phyloP scores from a whole-genome alignment of 2,329 filamentous ascomycete species.

The Diaporthe caulivora region DNA sequence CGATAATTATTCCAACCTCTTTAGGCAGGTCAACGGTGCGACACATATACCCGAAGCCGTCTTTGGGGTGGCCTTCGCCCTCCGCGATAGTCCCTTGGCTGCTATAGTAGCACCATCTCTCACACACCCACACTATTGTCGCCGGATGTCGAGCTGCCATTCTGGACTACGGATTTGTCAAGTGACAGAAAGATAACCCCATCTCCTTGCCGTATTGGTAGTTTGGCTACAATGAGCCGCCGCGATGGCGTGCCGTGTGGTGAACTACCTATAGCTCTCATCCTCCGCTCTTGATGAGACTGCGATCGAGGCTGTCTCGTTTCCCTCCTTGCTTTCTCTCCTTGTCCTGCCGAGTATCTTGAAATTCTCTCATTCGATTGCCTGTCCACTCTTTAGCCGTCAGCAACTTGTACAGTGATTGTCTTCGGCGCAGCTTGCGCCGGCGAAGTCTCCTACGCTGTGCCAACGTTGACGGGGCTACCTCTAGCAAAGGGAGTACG shows the following conservation, averaged over 20 bases:
- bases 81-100: slow-evolving; percentile 24
- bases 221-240: slow-evolving; percentile 5
- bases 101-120: slow-evolving; percentile 16
- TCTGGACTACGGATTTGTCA: slow-evolving; percentile 28
- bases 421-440: slow-evolving; percentile 11
- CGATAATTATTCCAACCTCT: neutral
- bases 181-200: slow-evolving; percentile 14
- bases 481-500: neutral
- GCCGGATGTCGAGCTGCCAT: slow-evolving; percentile 13
- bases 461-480: neutral
- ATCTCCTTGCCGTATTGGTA: neutral
- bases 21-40: slow-evolving; percentile 29
- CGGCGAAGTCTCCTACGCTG: slow-evolving; percentile 13
- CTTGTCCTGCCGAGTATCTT: neutral
- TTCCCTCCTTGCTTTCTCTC: neutral
- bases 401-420: neutral
- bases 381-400: neutral
- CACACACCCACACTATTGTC: slow-evolving; percentile 10
- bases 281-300: slow-evolving; percentile 12
- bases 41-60: neutral
- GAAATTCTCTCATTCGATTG: neutral
- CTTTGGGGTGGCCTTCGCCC: slow-evolving; percentile 13
- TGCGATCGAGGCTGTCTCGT: neutral
- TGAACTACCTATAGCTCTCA: slow-evolving; percentile 2
- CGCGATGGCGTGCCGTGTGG: slow-evolving; percentile 12